These are phyloP conservation scores for Curvularia eragrostidis DNA, from an alignment of 2,329 filamentous ascomycete genomes.

Conservation along the genomic window DNA sequence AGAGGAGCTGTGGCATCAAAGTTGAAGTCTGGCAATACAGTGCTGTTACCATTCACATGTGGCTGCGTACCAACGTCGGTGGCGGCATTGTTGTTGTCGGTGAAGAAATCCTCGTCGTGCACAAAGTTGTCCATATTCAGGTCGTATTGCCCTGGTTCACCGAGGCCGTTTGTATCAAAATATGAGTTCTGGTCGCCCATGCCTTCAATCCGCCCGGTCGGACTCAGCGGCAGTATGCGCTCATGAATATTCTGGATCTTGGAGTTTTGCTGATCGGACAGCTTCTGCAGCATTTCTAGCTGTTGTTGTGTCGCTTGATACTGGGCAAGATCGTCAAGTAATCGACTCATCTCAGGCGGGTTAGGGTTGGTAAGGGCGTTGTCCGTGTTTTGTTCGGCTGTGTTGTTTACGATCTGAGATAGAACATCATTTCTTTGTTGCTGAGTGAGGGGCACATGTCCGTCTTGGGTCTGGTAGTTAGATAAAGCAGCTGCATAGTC, in stretches of 20 bases:
- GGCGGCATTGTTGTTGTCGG: constrained; percentile 13
- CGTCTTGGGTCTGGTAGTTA: constrained; percentile 56
- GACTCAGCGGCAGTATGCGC: constrained; percentile 79
- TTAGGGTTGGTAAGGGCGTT: constrained; percentile 65
- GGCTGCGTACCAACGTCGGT: constrained; percentile 4
- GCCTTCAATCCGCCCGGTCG: constrained; percentile 78
- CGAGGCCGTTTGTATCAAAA: constrained; percentile 47
- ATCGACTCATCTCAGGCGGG: constrained; percentile 61
- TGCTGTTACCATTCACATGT: not conserved
- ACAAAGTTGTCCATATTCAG: constrained; percentile 66
- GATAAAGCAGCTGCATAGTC: constrained; percentile 57
- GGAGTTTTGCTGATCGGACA: constrained; percentile 79
- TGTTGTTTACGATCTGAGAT: constrained; percentile 56
- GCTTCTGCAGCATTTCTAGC: constrained; percentile 76
- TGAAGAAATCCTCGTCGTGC: constrained; percentile 62
- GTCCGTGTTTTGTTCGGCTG: constrained; percentile 54
- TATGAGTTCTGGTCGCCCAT: constrained; percentile 51
- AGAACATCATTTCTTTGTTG: constrained; percentile 58
- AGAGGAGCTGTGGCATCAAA: constrained; percentile 4
- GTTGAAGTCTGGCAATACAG: constrained; percentile 9
- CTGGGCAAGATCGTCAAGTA: constrained; percentile 66
- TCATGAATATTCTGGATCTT: constrained; percentile 78
- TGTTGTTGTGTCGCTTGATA: constrained; percentile 75
- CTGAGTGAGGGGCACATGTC: constrained; percentile 55
- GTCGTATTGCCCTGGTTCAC: constrained; percentile 49